Conservation (phyloP, 1,284 basidiomycete genomes). For the Irpex sp. region DNA sequence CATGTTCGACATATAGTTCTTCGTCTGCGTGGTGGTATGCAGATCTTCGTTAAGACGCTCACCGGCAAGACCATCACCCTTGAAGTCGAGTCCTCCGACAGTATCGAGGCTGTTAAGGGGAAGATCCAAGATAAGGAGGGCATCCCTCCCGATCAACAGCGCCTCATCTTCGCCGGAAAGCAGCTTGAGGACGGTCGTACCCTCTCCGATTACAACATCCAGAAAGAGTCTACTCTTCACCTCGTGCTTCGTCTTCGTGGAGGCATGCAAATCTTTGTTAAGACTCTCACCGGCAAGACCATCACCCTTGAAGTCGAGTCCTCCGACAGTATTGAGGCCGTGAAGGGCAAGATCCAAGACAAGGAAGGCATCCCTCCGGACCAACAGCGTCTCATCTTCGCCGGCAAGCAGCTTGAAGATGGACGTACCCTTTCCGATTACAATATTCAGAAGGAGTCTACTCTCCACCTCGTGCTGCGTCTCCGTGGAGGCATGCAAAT, state of each 20-base stretch:
- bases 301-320: constrained; percentile 89
- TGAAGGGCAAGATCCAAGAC: constrained; percentile 83
- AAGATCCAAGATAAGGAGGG: constrained; percentile 86
- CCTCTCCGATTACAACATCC: constrained; percentile 77
- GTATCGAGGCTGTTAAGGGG: constrained; percentile 85
- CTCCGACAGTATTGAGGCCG: constrained; percentile 87
- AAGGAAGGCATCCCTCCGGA: constrained; percentile 86
- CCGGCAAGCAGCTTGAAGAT: constrained; percentile 79
- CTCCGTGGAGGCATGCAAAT: constrained; percentile 70
- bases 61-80: constrained; percentile 96
- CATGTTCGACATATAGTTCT: constrained; percentile 51
- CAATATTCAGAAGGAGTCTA: constrained; percentile 75
- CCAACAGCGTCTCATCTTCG: constrained; percentile 82
- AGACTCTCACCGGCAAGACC: constrained; percentile 80
- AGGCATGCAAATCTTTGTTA: constrained; percentile 78
- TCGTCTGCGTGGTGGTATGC: constrained; percentile 87
- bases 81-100: constrained; percentile 88
- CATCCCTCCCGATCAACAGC: constrained; percentile 80
- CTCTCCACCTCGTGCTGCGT: constrained; percentile 53
- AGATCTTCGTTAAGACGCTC: constrained; percentile 86
- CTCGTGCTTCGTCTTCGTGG: constrained; percentile 66
- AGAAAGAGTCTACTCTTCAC: constrained; percentile 73
- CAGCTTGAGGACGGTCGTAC: constrained; percentile 85
- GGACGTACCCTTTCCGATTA: constrained; percentile 76
- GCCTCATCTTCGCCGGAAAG: constrained; percentile 82